Conservation (phyloP, 495 filamentous ascomycete genomes). For the Aspergillus asperescens region DNA sequence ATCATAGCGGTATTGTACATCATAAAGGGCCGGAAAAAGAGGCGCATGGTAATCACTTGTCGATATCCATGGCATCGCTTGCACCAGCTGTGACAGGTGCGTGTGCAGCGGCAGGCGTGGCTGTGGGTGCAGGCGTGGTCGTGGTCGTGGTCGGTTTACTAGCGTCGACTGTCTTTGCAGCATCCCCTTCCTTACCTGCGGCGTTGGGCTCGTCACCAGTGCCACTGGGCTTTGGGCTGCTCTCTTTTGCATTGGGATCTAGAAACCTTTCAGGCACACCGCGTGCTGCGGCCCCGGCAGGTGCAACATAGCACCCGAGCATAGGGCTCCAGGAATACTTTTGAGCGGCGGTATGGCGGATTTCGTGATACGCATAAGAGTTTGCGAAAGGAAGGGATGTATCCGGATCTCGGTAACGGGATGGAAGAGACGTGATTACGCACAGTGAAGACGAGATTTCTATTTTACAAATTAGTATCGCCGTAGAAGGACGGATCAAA, state of each 20-base stretch:
- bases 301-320: constrained; percentile 70
- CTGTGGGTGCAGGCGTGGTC: constrained; percentile 1
- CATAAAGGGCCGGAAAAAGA: neutral
- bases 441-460: constrained; percentile 56
- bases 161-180: constrained; percentile 12
- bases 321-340: constrained; percentile 72
- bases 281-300: constrained; percentile 51
- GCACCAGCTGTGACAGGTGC: neutral
- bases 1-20: constrained; percentile 19
- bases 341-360: constrained; percentile 50
- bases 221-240: constrained; percentile 6
- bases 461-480: constrained; percentile 16
- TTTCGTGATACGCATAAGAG: constrained; percentile 66
- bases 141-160: neutral
- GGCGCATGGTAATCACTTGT: constrained; percentile 11
- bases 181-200: constrained; percentile 6
- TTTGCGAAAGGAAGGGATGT: constrained; percentile 74
- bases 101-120: constrained; percentile 9
- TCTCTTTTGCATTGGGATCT: constrained; percentile 23
- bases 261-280: constrained; percentile 68
- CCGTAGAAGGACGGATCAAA: neutral
- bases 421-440: constrained; percentile 73
- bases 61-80: constrained; percentile 25
- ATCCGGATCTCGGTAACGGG: constrained; percentile 68
- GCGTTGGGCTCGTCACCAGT: neutral